Evolutionary conservation across 768 basidiomycete genomes (phyloP), one percentile per base, ranked within the genome.

Genomic region (Thelephora aurantiotincta): DNA sequence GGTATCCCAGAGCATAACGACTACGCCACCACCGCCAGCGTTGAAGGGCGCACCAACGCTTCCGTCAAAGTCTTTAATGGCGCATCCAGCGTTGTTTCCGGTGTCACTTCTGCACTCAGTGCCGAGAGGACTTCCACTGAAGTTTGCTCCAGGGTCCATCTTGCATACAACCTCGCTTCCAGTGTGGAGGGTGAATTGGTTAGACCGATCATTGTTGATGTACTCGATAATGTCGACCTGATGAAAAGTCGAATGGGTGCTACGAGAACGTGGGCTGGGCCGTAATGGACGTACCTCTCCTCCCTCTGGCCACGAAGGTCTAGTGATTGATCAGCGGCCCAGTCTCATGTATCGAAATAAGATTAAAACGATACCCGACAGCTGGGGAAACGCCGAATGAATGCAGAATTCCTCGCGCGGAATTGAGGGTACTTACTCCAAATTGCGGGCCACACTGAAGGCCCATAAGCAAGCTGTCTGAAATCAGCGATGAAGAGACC

Each of bases 401-500:
- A 30, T 30, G 26, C 26, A 4, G 9, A 30, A 30, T 30, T 30
- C 26, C 26, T 30, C 26, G 26, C 26, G 26, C 26, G 26, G 9
- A 30, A 30, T 30, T 9, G 26, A 30, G 26, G 26, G 26, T 30
- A 9, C 59, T 14, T 14, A 41, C 38, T 50, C 73, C 72, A 74
- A 48, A 65, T 82, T 61, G 81, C 82, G 64, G 63, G 79, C 71
- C 74, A 76, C 33, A 67, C 64, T 46, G 73, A 68, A 57, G 80
- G 84, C 0, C 85, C 85, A 46, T 75, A 69, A 7, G 84, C 84
- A 80, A 84, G 82, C 2, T 73, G 64, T 45, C 58, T 70, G 48
- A 85, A 74, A 54, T 87, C 85, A n/a, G 84, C 71, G 53, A 88
- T 77, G 65, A 88, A 84, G 11, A 88, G 66, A 3, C 85, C 85